Evolutionary conservation across 805 yeast species (phyloP).

Genomic region (Wickerhamiella slavikovae): DNA sequence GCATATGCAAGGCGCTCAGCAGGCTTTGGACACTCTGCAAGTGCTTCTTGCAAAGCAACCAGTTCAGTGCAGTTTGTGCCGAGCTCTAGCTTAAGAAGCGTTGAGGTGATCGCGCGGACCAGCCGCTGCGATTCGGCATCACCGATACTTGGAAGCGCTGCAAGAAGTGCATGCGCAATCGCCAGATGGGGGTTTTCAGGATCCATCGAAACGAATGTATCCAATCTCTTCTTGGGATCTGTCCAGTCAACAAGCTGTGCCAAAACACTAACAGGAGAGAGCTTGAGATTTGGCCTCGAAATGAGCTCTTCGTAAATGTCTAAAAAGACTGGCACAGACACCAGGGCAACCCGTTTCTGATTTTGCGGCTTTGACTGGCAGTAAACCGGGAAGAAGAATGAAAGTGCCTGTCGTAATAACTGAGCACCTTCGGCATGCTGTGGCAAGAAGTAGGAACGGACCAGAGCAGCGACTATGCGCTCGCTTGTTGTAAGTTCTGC

Average conservation of each 20-base stretch:
- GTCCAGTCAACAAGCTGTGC: slow-evolving; percentile 63
- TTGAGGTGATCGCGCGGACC: too few species aligned
- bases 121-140: too few species aligned
- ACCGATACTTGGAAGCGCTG: too few species aligned
- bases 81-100: too few species aligned
- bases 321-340: background rate
- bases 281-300: too few species aligned
- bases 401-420: slow-evolving; percentile 55
- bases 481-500: slow-evolving; percentile 56
- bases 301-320: background rate
- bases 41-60: background rate
- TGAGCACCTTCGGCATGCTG: slow-evolving; percentile 38
- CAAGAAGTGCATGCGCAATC: slow-evolving; percentile 5
- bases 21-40: background rate
- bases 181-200: background rate
- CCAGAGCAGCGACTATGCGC: slow-evolving; percentile 36
- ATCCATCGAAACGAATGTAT: too few species aligned
- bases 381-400: slow-evolving; percentile 78
- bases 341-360: slow-evolving; percentile 36
- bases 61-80: background rate
- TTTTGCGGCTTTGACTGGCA: slow-evolving; percentile 56
- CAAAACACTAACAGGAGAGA: background rate
- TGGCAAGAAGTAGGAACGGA: slow-evolving; percentile 61
- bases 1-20: background rate
- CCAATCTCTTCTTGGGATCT: slow-evolving; percentile 42